A percentile compares a stretch with the other conserved stretches of the same genome.
Evolutionary conservation across 2,329 filamentous ascomycete genomes (phyloP).

Genomic region (Allantophomopsis cytisporea): DNA sequence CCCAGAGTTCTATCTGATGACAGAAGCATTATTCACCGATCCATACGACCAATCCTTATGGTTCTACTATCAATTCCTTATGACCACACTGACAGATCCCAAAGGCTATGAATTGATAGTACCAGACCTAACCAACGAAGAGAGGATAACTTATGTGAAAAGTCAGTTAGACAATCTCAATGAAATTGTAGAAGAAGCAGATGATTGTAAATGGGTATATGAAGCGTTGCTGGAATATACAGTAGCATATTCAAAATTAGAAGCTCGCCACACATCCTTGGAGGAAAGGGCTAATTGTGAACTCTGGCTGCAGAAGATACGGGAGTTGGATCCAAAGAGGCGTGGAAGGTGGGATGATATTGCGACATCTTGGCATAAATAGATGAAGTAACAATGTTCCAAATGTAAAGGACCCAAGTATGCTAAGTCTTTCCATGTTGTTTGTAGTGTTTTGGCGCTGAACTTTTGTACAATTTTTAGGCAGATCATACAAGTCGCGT

Average conservation of each 20-base stretch:
- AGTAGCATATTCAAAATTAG: slow-evolving; percentile 39
- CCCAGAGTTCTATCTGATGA: slow-evolving; percentile 61
- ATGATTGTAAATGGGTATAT: slow-evolving; percentile 79
- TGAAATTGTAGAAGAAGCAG: slow-evolving; percentile 47
- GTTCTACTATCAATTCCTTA: slow-evolving; percentile 89
- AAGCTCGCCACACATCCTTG: slow-evolving; percentile 23
- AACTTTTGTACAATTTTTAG: too few species aligned
- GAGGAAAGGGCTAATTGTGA: slow-evolving; percentile 22
- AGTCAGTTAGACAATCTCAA: slow-evolving; percentile 63
- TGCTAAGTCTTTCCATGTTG: too few species aligned
- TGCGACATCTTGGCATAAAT: too few species aligned
- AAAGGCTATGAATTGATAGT: slow-evolving; percentile 43
- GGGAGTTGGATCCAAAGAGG: slow-evolving; percentile 18
- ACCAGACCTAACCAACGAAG: slow-evolving; percentile 42
- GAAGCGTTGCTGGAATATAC: slow-evolving; percentile 72
- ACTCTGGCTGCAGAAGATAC: slow-evolving; percentile 16
- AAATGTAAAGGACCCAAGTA: too few species aligned
- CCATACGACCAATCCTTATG: slow-evolving; percentile 92
- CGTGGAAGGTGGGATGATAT: slow-evolving; percentile 18
- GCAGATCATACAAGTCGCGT: too few species aligned
- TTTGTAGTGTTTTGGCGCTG: too few species aligned
- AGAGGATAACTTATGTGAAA: slow-evolving; percentile 52
- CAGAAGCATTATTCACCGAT: slow-evolving; percentile 55
- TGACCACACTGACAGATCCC: slow-evolving; percentile 49
- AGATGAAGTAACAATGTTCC: too few species aligned